Evolutionary conservation across 176 grass and related monocot species (phyloP), one percentile per base, ranked within the genome.

Genomic region (Dactylis glomerata): DNA sequence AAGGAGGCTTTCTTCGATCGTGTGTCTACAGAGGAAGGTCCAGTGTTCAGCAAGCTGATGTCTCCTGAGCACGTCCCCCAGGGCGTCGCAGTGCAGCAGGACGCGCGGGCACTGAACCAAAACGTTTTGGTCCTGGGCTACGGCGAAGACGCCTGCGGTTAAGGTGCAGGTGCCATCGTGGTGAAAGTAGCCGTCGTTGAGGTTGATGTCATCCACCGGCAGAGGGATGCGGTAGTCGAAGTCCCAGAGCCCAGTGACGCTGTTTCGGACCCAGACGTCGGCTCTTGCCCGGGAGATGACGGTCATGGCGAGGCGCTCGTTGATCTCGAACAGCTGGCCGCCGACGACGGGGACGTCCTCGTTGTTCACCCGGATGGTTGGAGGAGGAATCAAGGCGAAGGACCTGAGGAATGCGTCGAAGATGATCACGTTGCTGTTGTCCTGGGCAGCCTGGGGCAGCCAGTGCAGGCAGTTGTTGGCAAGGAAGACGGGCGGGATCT

Each of bases 251-350:
- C 62, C 2, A 2, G 24, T 11, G 0, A 62, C 10, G 26, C 0
- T 2, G 58, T 5, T 14, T 31, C 26, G 68, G 32, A 83, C 68
- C 81, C 81, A 83, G 19, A 83, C 54, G 8, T 32, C 20, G 38
- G 47, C 68, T 22, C 2, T 4, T 33, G 17, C 20, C 0, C 12
- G 52, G 9, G 38, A 8, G 20, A 36, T 17, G 20, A 36, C 40
- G 54, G 42, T 50, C 69, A 83, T 83, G 19, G 81, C 81, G 70
- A 83, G 69, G 12, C 3, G 23, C 22, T 57, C 68, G 10, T 36
- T 19, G 41, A 75, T 50, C 81, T 61, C 81, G 1, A 83, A 44
- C 13, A 83, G 55, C 55, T 83, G 81, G 11, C 62, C 41, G 13
- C 81, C 68, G 23, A 62, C 81, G 27, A 62, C 38, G 1, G 20